These are phyloP conservation scores for Paxillus ammoniavirescens DNA, from an alignment of 768 basidiomycete species.

Conservation along the genomic window DNA sequence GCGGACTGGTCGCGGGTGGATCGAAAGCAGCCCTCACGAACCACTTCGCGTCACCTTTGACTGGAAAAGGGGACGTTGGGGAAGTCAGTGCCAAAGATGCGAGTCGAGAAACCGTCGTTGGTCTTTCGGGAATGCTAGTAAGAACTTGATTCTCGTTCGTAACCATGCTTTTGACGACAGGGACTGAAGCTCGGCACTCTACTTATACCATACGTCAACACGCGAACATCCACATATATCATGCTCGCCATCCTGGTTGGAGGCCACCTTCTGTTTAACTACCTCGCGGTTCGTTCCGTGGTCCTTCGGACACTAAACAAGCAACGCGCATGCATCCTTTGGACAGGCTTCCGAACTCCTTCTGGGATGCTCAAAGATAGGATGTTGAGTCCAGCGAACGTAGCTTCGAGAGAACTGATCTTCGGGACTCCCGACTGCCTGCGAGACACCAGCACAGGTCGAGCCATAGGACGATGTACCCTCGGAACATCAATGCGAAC, in stretches of 20 bases:
- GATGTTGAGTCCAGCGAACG: slow-evolving; percentile 33
- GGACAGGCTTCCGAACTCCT: slow-evolving; percentile 31
- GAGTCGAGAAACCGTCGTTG: slow-evolving; percentile 69
- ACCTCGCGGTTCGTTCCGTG: slow-evolving; percentile 57
- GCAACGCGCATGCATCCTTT: slow-evolving; percentile 55
- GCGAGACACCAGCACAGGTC: slow-evolving; percentile 34
- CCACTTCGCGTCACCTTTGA: slow-evolving; percentile 57
- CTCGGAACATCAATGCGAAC: slow-evolving; percentile 48
- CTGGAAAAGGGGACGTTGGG: slow-evolving; percentile 59
- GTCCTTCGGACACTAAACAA: slow-evolving; percentile 57
- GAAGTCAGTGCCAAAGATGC: slow-evolving; percentile 73
- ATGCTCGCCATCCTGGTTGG: slow-evolving; percentile 50
- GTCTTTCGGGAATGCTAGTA: slow-evolving; percentile 66
- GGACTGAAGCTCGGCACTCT: slow-evolving; percentile 51
- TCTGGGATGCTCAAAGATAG: slow-evolving; percentile 9
- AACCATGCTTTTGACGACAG: slow-evolving; percentile 1
- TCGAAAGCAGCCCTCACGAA: slow-evolving; percentile 69
- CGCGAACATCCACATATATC: slow-evolving; percentile 46
- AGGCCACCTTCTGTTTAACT: slow-evolving; percentile 58
- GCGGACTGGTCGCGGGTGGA: slow-evolving; percentile 63
- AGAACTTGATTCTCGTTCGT: slow-evolving; percentile 14
- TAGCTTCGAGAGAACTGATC: slow-evolving; percentile 45
- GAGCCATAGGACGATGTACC: slow-evolving; percentile 42
- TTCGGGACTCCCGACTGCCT: slow-evolving; percentile 41
- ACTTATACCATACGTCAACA: slow-evolving; percentile 56